Percentiles rank a stretch among this genome's conserved stretches.
phyloP scores from a whole-genome alignment of 495 filamentous ascomycete genomes.

The Cercophora sp. region DNA sequence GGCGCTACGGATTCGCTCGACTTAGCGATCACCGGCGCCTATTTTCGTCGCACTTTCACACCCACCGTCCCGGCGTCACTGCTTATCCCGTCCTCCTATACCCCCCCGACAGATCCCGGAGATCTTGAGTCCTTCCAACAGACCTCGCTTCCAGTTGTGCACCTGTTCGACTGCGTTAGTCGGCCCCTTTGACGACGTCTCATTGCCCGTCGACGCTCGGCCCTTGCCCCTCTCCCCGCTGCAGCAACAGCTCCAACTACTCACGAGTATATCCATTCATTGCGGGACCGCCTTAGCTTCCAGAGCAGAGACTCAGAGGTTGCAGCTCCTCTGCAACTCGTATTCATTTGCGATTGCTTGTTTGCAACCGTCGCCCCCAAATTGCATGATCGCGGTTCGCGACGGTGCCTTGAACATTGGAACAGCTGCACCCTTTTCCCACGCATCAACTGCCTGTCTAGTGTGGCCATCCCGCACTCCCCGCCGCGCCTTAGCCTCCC shows the following conservation, averaged over 20 bases:
- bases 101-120: constrained; percentile 6
- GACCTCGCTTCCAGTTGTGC: constrained; percentile 4
- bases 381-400: no score
- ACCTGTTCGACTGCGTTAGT: background rate
- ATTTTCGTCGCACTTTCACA: constrained; percentile 3
- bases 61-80: constrained; percentile 11
- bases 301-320: no score
- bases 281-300: background rate
- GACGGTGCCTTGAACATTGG: no score
- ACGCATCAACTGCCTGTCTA: background rate
- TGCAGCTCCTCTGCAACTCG: constrained; percentile 1
- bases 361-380: constrained; percentile 1
- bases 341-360: background rate
- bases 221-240: constrained; percentile 6
- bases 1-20: constrained; percentile 22
- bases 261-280: constrained; percentile 1
- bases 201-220: constrained; percentile 8
- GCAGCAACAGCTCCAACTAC: no score
- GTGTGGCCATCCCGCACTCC: background rate
- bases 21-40: constrained; percentile 16
- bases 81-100: constrained; percentile 14
- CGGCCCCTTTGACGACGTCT: background rate
- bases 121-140: constrained; percentile 1
- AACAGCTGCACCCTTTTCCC: background rate
- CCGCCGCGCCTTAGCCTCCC: background rate